Conservation (phyloP, 495 filamentous ascomycete species). For the Aspergillus wentii region DNA sequence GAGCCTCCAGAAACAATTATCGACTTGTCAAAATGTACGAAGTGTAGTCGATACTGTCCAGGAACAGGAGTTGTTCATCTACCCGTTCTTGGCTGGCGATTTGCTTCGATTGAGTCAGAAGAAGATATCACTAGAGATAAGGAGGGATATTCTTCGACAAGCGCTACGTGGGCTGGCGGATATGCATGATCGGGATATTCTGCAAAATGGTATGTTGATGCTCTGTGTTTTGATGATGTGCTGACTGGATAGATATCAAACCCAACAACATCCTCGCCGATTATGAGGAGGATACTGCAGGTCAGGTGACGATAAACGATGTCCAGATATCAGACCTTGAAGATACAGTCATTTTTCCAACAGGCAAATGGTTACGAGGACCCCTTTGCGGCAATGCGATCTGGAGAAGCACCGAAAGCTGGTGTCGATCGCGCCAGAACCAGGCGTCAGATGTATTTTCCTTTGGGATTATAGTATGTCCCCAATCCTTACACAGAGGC, state of each 20-base stretch:
- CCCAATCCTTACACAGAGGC: slow-evolving; percentile 1
- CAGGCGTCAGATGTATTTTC: slow-evolving; percentile 37
- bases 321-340: slow-evolving; percentile 39
- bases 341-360: slow-evolving; percentile 37
- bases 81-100: slow-evolving; percentile 36
- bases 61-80: slow-evolving; percentile 38
- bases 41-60: slow-evolving; percentile 32
- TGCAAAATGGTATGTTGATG: slow-evolving; percentile 36
- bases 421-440: slow-evolving; percentile 23
- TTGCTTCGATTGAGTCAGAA: slow-evolving; percentile 37
- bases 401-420: slow-evolving; percentile 38
- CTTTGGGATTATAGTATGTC: slow-evolving; percentile 34
- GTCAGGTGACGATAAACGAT: slow-evolving; percentile 20
- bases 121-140: slow-evolving; percentile 21
- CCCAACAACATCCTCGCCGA: slow-evolving; percentile 22
- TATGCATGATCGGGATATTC: slow-evolving; percentile 39
- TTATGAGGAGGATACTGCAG: slow-evolving; percentile 16
- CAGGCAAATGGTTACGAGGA: slow-evolving; percentile 21
- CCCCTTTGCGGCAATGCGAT: slow-evolving; percentile 29
- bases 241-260: slow-evolving; percentile 26
- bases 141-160: slow-evolving; percentile 35
- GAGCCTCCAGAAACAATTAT: slow-evolving; percentile 27
- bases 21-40: slow-evolving; percentile 17
- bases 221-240: too few species aligned
- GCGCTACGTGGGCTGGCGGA: slow-evolving; percentile 36